Conservation (phyloP, 768 basidiomycete species). For the Lactarius hengduanensis region DNA sequence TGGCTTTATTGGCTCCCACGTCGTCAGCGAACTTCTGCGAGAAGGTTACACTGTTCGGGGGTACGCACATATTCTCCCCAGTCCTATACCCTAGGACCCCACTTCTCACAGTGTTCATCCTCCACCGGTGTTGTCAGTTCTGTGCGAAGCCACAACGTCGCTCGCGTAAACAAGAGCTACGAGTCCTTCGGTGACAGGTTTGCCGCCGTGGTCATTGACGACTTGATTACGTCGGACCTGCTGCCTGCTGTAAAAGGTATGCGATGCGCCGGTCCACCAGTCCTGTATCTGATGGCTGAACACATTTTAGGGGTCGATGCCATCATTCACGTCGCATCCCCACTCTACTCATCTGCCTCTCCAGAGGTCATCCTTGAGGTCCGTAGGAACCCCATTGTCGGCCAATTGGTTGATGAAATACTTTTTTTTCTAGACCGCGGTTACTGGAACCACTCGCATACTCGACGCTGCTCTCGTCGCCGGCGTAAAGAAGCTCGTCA, state of each 20-base stretch:
- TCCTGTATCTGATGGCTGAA: background rate
- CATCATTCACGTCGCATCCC: slow-evolving; percentile 27
- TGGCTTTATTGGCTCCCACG: slow-evolving; percentile 36
- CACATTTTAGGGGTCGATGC: slow-evolving; percentile 19
- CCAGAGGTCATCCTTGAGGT: slow-evolving; percentile 26
- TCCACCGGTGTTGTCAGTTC: slow-evolving; percentile 17
- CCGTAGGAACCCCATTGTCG: background rate
- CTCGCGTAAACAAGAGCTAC: slow-evolving; percentile 21
- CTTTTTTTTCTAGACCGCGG: slow-evolving; percentile 9
- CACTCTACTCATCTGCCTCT: background rate
- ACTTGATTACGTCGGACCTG: slow-evolving; percentile 31
- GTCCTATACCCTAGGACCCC: too few species aligned
- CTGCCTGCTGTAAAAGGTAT: slow-evolving; percentile 29
- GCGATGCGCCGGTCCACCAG: background rate
- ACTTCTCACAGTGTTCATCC: background rate
- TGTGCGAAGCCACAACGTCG: slow-evolving; percentile 29
- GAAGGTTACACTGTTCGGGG: slow-evolving; percentile 51
- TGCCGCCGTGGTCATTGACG: slow-evolving; percentile 27
- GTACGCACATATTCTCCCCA: slow-evolving; percentile 26
- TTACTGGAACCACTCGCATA: slow-evolving; percentile 24
- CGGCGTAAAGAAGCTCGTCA: slow-evolving; percentile 17
- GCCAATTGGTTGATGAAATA: background rate
- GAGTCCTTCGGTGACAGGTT: slow-evolving; percentile 26
- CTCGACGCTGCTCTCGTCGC: slow-evolving; percentile 19
- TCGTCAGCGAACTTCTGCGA: slow-evolving; percentile 39